Evolutionary conservation across 2,329 filamentous ascomycete genomes (phyloP).

Genomic region (Calonectria pauciramosa): DNA sequence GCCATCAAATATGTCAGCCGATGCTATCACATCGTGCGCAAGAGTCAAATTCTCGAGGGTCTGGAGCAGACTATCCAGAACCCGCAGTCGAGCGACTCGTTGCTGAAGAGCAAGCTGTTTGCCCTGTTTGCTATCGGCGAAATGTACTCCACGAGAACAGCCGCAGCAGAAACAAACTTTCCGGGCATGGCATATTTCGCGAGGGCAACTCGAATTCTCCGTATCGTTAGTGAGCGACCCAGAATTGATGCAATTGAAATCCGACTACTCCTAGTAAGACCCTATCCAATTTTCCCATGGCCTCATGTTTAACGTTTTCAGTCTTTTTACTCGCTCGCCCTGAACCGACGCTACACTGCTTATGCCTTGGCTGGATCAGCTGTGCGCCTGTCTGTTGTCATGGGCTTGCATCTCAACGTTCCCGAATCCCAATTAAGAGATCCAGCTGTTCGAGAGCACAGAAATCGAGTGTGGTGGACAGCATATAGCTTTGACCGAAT

Average conservation of each 20-base stretch:
- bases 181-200: constrained; percentile 61
- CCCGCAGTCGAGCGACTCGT: constrained; percentile 48
- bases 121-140: constrained; percentile 62
- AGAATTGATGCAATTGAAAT: constrained; percentile 59
- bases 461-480: constrained; percentile 59
- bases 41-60: constrained; percentile 52
- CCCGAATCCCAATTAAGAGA: constrained; percentile 57
- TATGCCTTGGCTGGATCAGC: constrained; percentile 60
- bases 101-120: constrained; percentile 57
- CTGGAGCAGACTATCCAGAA: constrained; percentile 55
- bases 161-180: constrained; percentile 52
- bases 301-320: constrained; percentile 28
- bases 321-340: constrained; percentile 59
- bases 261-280: constrained; percentile 58
- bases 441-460: constrained; percentile 52
- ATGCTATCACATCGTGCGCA: constrained; percentile 58
- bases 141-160: constrained; percentile 57
- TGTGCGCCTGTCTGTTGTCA: constrained; percentile 57
- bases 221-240: constrained; percentile 57
- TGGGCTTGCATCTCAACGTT: constrained; percentile 58
- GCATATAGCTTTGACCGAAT: constrained; percentile 61
- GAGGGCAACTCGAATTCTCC: constrained; percentile 54
- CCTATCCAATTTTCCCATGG: not conserved
- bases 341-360: constrained; percentile 61
- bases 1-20: constrained; percentile 56